Evolutionary conservation across 1,284 basidiomycete genomes (phyloP), one percentile per base, ranked within the genome.

Genomic region (Sanguinoderma infundibulare): DNA sequence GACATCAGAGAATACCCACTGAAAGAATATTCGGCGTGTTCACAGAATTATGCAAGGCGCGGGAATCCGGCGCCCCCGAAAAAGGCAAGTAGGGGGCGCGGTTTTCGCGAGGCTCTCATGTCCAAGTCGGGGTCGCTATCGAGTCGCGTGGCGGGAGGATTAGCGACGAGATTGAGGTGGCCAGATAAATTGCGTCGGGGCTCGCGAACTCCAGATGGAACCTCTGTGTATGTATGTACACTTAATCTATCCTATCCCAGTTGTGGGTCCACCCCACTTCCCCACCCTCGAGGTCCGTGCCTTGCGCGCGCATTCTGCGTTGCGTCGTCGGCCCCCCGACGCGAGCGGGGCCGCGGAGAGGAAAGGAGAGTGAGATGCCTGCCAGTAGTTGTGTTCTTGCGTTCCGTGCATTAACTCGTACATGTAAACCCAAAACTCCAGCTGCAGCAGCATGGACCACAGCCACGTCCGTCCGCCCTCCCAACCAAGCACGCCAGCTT

Each of bases 231-330:
- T 32, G 8, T 34, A 32, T 49, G 26, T 32, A 42, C 52, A 46
- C 53, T 60, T 60, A 66, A 66, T 66, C 62, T 63, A 62, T 66
- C 65, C 65, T 64, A 55, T 53, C 55, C 60, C 57, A 66, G 62
- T 66, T 66, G 65, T 66, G 65, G 65, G 65, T 66, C 65, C 65
- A 59, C 47, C 55, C 36, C 42, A 28, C 55, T 55, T 55, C 60
- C 62, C 53, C 62, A 63, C 50, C 22, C 46, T 58, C 56, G 52
- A 53, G 22, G 44, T 32, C 49, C 20, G n/a, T 51, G n/a, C 49
- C 28, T 28, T 51, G 15, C 14, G n/a, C 8, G 15, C n/a, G n/a
- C n/a, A n/a, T n/a, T n/a, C n/a, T n/a, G n/a, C n/a, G n/a, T n/a
- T n/a, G n/a, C n/a, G n/a, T n/a, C n/a, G n/a, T n/a, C n/a, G n/a